Percentiles rank a stretch among this genome's conserved stretches.
Conservation (phyloP, 2,329 filamentous ascomycete genomes). For the Exophiala dermatitidis region DNA sequence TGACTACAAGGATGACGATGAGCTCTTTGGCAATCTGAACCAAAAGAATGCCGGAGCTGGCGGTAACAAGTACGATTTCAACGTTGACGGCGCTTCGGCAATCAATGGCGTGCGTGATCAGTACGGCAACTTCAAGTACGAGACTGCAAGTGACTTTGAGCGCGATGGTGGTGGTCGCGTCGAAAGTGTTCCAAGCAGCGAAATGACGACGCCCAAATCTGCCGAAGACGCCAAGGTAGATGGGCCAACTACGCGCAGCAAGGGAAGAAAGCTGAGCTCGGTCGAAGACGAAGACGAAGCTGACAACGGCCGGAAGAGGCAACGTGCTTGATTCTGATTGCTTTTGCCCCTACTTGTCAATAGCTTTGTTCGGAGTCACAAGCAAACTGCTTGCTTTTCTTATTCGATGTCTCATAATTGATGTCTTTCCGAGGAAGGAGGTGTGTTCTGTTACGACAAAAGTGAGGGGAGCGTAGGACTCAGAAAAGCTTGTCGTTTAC, state of each 20-base stretch:
- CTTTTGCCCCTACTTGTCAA: too few relatives aligned
- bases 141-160: conserved; percentile 28
- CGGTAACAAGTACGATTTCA: conserved; percentile 34
- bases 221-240: conserved; percentile 3
- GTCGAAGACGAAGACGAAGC: conserved; percentile 1
- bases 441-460: too few relatives aligned
- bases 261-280: conserved; percentile 13
- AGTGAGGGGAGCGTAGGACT: too few relatives aligned
- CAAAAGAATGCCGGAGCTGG: conserved; percentile 27
- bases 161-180: conserved; percentile 31
- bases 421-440: too few relatives aligned
- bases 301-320: conserved; percentile 8
- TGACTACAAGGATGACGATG: conserved; percentile 31
- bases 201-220: conserved; percentile 36
- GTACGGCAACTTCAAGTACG: conserved; percentile 12
- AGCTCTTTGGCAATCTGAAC: conserved; percentile 38
- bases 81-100: conserved; percentile 23
- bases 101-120: conserved; percentile 4
- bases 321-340: not conserved
- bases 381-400: too few relatives aligned
- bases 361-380: too few relatives aligned
- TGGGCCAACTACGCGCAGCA: conserved; percentile 7
- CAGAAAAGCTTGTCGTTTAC: too few relatives aligned
- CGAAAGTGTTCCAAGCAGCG: conserved; percentile 41
- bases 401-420: too few relatives aligned